phyloP scores from a whole-genome alignment of 768 basidiomycete genomes.

The Auriculariales sp. region DNA sequence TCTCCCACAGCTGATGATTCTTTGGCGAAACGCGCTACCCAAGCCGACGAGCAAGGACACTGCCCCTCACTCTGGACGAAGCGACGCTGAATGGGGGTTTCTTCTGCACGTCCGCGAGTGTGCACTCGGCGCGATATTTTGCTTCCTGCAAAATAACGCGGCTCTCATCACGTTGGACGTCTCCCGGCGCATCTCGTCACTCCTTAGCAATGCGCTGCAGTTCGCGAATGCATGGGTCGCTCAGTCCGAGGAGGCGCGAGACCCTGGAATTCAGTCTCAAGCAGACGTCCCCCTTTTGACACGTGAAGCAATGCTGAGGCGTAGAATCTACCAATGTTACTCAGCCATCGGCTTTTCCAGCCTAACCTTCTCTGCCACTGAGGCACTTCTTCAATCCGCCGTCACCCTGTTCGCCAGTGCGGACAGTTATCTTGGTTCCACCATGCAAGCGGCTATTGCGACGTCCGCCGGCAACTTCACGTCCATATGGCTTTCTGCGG shows the following conservation, averaged over 20 bases:
- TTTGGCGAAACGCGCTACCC: slow-evolving; percentile 95
- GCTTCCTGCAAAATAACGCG: slow-evolving; percentile 73
- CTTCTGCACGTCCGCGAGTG: slow-evolving; percentile 82
- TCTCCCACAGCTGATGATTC: slow-evolving; percentile 81
- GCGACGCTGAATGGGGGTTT: slow-evolving; percentile 77
- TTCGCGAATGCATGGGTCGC: slow-evolving; percentile 77
- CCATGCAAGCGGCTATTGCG: slow-evolving; percentile 84
- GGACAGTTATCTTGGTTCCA: slow-evolving; percentile 69
- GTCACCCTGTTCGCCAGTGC: slow-evolving; percentile 75
- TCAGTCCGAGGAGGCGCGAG: slow-evolving; percentile 37
- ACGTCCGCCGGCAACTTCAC: slow-evolving; percentile 73
- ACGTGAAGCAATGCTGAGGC: slow-evolving; percentile 69
- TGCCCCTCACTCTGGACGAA: slow-evolving; percentile 39
- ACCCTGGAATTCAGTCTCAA: slow-evolving; percentile 17
- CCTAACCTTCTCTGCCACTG: slow-evolving; percentile 73
- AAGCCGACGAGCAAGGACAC: slow-evolving; percentile 88
- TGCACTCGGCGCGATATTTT: slow-evolving; percentile 76
- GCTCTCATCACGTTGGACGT: slow-evolving; percentile 81
- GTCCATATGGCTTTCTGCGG: slow-evolving; percentile 71
- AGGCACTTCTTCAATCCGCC: slow-evolving; percentile 63
- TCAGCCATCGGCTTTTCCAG: slow-evolving; percentile 62
- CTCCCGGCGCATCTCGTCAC: slow-evolving; percentile 70
- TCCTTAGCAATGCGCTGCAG: slow-evolving; percentile 78
- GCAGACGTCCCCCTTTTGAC: slow-evolving; percentile 47
- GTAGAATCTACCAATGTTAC: slow-evolving; percentile 84